Evolutionary conservation across 1,139 yeast species (phyloP), one percentile per base, ranked within the genome.

Genomic region (Sugiyamaella xylanicola): DNA sequence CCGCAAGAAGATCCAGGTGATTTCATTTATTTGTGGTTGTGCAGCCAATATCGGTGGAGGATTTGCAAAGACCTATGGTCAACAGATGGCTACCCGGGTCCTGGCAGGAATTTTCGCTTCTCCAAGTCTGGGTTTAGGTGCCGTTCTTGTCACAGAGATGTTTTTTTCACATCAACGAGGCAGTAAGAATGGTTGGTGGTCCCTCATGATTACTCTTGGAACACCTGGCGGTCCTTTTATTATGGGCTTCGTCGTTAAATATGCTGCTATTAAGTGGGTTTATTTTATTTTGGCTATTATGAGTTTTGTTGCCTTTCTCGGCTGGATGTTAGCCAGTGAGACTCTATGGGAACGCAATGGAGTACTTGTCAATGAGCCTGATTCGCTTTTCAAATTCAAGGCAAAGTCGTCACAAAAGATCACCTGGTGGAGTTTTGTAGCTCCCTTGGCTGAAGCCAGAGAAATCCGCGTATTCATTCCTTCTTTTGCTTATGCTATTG

Each of bases 401-500:
- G 25, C 44, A 32, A 39, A 32, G 20, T 4, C 49, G 13, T 17
- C 13, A 29, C 27, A 29, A 4, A 35, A 27, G 19, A 25, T 40
- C 17, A 37, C 32, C 3, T 9, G 36, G 19, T 39, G 29, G 36
- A 5, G 25, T 13, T 43, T 57, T 36, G 15, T 55, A 16, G 39
- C 41, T 13, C 57, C 57, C 32, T 42, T 56, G 16, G 53, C 32
- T 11, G 43, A 32, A 36, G 45, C 41, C 8, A 20, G 27, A 4
- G 43, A 41, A 25, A 32, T 48, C n/a, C 39, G 37, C 21, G 62
- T 62, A 5, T 27, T 61, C 15, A 25, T 59, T 32, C 57, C 69
- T 1, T 62, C 62, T 1, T 45, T 67, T 36, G 64, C 71, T 15
- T 63, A 65, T 25, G 62, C 69, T 3, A 57, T 69, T 22, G 62